Percentiles rank a stretch among this genome's conserved stretches.
Conservation (phyloP, 441 rosid species). For the Viola pubescens region DNA sequence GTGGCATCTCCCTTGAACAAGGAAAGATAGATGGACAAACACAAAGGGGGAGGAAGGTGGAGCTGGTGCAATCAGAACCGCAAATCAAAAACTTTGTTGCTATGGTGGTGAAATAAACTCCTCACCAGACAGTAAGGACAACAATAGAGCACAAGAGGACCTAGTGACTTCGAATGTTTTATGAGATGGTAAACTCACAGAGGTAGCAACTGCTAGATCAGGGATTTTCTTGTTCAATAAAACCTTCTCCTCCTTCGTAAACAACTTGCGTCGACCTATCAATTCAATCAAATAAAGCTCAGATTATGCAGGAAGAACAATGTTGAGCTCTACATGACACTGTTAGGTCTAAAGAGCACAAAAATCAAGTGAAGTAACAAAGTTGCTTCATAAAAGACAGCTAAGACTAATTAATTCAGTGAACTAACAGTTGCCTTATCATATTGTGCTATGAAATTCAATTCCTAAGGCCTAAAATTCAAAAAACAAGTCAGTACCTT, state of each 20-base stretch:
- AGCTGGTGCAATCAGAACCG: no score
- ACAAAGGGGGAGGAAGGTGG: background rate
- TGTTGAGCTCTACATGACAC: background rate
- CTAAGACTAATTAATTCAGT: no score
- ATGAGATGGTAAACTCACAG: slow-evolving; percentile 44
- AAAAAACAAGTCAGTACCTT: slow-evolving; percentile 35
- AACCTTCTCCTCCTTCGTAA: slow-evolving; percentile 67
- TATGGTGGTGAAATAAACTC: background rate
- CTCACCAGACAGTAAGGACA: background rate
- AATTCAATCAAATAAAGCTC: slow-evolving; percentile 9
- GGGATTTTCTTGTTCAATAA: slow-evolving; percentile 65
- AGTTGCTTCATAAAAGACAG: no score
- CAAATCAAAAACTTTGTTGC: no score
- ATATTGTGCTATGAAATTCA: no score
- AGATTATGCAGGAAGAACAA: background rate
- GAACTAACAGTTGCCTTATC: no score
- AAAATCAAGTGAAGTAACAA: background rate
- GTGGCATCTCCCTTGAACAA: background rate
- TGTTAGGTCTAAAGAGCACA: no score
- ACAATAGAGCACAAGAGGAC: background rate
- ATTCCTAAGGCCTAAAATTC: background rate
- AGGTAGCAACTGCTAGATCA: slow-evolving; percentile 56
- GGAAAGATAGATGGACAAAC: background rate
- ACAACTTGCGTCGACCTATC: slow-evolving; percentile 55
- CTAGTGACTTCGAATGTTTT: background rate